phyloP scores from a whole-genome alignment of 2,329 filamentous ascomycete species.

The Sphaerostilbella broomeana region DNA sequence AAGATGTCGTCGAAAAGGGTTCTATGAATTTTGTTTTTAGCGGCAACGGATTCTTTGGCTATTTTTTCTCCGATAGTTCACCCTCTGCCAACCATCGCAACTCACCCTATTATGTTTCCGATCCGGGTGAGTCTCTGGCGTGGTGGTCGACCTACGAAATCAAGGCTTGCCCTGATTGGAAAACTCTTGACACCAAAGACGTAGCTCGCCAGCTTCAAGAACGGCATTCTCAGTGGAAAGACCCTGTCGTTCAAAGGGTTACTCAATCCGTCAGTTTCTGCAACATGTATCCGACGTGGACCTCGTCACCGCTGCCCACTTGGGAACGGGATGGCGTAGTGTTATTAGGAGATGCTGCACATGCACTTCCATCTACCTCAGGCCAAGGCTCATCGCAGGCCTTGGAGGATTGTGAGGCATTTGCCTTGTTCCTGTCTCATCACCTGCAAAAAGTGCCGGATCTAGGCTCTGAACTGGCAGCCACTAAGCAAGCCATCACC shows the following conservation, averaged over 20 bases:
- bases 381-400: conserved; percentile 19
- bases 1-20: conserved; percentile 15
- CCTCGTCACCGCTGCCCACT: conserved; percentile 15
- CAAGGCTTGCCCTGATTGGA: conserved; percentile 14
- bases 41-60: conserved; percentile 20
- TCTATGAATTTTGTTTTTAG: conserved; percentile 20
- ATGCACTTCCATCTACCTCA: conserved; percentile 18
- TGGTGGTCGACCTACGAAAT: conserved; percentile 20
- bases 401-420: conserved; percentile 17
- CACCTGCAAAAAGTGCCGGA: conserved; percentile 4
- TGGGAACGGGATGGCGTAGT: conserved; percentile 20
- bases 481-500: conserved; percentile 13
- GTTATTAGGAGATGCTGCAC: conserved; percentile 18
- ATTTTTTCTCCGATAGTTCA: conserved; percentile 15
- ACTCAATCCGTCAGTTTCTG: conserved; percentile 9
- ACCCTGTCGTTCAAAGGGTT: conserved; percentile 16
- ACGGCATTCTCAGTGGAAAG: conserved; percentile 16
- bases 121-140: conserved; percentile 14
- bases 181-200: conserved; percentile 15
- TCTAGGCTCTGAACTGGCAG: not conserved
- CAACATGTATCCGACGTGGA: conserved; percentile 20
- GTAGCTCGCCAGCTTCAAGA: conserved; percentile 15
- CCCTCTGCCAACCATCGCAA: conserved; percentile 14
- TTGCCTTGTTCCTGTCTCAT: conserved; percentile 15
- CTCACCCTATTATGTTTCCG: conserved; percentile 16